Evolutionary conservation across 2,329 filamentous ascomycete species (phyloP).

Genomic region (Arthrobotrys entomopaga): DNA sequence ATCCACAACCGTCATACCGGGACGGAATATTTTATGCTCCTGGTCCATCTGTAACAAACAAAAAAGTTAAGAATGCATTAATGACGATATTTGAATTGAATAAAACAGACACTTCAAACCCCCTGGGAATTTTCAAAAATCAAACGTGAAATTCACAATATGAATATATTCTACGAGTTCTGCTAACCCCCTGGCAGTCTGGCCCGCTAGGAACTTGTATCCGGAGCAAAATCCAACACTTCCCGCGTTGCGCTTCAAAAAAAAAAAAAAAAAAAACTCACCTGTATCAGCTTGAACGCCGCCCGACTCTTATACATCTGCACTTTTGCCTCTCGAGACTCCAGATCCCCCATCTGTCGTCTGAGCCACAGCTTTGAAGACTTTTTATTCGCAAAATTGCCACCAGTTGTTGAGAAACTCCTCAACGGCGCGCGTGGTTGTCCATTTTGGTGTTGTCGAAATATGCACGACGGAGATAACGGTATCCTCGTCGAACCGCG

Average conservation of each 20-base stretch:
- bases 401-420: conserved; percentile 23
- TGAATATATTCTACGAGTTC: not conserved
- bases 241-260: conserved; percentile 13
- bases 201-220: too few species aligned
- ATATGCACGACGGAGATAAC: conserved; percentile 39
- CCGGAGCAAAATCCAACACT: conserved; percentile 37
- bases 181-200: not conserved
- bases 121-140: not conserved
- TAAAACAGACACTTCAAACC: not conserved
- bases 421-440: not conserved
- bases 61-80: not conserved
- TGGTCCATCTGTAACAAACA: conserved; percentile 70
- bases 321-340: conserved; percentile 78
- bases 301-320: conserved; percentile 87
- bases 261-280: conserved; percentile 60
- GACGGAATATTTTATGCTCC: conserved; percentile 80
- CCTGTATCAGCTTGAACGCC: conserved; percentile 91
- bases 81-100: not conserved
- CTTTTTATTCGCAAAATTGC: not conserved
- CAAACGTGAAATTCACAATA: not conserved
- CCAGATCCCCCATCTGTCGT: conserved; percentile 78
- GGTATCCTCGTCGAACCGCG: conserved; percentile 6
- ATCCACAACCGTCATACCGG: conserved; percentile 87
- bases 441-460: conserved; percentile 9
- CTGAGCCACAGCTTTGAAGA: conserved; percentile 83